Conservation (phyloP, 306 rosid species). For the Corylus americana region DNA sequence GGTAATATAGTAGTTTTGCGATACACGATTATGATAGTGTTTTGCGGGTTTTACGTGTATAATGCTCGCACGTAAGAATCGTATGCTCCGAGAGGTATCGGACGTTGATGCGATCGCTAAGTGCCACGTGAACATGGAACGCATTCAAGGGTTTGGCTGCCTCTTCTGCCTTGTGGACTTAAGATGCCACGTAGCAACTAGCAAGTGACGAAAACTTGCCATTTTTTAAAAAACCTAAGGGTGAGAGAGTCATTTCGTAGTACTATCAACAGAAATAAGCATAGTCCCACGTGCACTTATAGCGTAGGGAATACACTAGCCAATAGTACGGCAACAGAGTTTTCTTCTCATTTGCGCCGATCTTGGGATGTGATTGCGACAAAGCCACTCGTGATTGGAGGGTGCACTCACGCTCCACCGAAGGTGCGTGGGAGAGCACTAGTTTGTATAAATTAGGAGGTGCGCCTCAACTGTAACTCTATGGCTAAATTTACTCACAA, state of each 20-base stretch:
- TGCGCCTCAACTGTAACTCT: no score
- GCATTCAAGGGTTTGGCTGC: neutral
- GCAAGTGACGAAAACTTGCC: neutral
- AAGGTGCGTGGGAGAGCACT: neutral
- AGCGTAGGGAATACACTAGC: neutral
- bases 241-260: neutral
- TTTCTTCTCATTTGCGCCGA: neutral
- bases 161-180: neutral
- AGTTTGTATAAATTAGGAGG: no score
- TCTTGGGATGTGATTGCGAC: neutral
- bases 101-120: neutral
- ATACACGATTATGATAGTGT: neutral
- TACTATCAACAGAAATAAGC: neutral
- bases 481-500: neutral
- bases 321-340: neutral
- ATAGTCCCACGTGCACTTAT: slow-evolving; percentile 10
- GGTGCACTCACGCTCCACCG: neutral
- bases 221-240: neutral
- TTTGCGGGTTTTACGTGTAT: slow-evolving; percentile 4
- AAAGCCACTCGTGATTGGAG: neutral
- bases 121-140: slow-evolving; percentile 2
- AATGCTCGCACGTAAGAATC: slow-evolving; percentile 32
- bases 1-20: neutral
- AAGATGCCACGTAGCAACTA: neutral
- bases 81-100: neutral